Conservation (phyloP, 2,329 filamentous ascomycete genomes). For the Arthroderma sp. region DNA sequence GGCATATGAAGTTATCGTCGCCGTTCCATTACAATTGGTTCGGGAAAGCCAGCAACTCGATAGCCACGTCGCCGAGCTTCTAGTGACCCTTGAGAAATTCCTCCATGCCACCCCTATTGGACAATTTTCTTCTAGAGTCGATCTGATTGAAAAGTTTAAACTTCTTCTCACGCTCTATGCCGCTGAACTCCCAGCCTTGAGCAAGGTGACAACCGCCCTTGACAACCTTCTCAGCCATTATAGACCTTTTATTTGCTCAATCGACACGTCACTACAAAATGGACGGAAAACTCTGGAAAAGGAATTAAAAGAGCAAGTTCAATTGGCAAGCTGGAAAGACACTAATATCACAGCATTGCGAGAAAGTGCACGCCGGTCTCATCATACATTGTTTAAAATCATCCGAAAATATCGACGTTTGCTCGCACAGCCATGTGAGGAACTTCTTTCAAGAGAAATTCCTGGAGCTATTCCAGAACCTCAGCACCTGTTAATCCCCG, state of each 20-base stretch:
- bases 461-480: constrained; percentile 18
- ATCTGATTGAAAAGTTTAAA: constrained; percentile 51
- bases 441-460: constrained; percentile 36
- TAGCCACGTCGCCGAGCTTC: constrained; percentile 53
- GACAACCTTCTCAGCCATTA: constrained; percentile 69
- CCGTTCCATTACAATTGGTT: constrained; percentile 56
- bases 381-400: constrained; percentile 81
- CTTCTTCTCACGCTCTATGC: constrained; percentile 54
- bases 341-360: constrained; percentile 82
- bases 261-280: constrained; percentile 52
- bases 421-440: constrained; percentile 62
- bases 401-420: constrained; percentile 79
- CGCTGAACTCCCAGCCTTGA: constrained; percentile 47
- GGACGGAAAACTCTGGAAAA: constrained; percentile 72
- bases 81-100: constrained; percentile 68
- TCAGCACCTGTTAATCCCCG: neutral
- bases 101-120: constrained; percentile 68
- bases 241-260: constrained; percentile 53
- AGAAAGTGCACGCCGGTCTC: constrained; percentile 80
- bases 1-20: constrained; percentile 79
- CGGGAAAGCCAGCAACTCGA: constrained; percentile 48
- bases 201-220: constrained; percentile 51
- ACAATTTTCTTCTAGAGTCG: constrained; percentile 62
- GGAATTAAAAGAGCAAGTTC: constrained; percentile 81
- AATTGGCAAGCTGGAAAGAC: constrained; percentile 94